Evolutionary conservation across 257 asterid genomes (phyloP).

Genomic region (Cynanchum wilfordii): DNA sequence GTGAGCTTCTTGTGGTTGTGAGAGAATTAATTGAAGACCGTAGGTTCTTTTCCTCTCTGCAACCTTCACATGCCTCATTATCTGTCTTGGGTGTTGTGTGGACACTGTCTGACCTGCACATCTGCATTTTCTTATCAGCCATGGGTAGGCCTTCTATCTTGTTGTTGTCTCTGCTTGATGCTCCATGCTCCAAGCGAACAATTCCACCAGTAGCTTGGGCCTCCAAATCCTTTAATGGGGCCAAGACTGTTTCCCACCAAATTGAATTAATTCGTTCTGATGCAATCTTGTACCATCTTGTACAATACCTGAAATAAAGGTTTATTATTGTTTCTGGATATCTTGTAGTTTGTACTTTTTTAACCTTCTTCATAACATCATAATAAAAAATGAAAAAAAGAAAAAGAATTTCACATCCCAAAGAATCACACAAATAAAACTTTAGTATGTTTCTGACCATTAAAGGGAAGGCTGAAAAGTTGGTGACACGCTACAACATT

Average conservation of each 20-base stretch:
- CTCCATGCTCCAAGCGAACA: slow-evolving; percentile 32
- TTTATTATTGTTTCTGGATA: background rate
- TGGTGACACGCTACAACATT: background rate
- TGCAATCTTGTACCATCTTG: slow-evolving; percentile 86
- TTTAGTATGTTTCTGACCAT: background rate
- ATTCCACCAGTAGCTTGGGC: slow-evolving; percentile 53
- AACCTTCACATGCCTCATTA: slow-evolving; percentile 19
- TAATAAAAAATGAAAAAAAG: too few relatives aligned
- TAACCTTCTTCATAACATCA: background rate
- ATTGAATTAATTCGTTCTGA: slow-evolving; percentile 54
- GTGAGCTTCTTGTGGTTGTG: slow-evolving; percentile 46
- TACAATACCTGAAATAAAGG: slow-evolving; percentile 59
- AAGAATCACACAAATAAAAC: background rate
- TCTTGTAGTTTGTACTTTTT: background rate
- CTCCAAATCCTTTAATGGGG: slow-evolving; percentile 78
- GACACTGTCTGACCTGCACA: slow-evolving; percentile 11
- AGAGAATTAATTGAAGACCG: slow-evolving; percentile 18
- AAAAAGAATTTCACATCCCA: background rate
- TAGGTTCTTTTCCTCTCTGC: slow-evolving; percentile 16
- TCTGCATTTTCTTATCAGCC: slow-evolving; percentile 15
- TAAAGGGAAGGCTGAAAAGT: background rate
- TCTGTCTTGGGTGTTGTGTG: background rate
- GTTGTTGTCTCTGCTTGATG: slow-evolving; percentile 25
- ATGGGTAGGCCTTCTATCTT: slow-evolving; percentile 21
- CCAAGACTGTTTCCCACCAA: slow-evolving; percentile 87